These are phyloP conservation scores for Eimeria sp. DNA, from an alignment of 169 alveolate species.

Conservation along the genomic window DNA sequence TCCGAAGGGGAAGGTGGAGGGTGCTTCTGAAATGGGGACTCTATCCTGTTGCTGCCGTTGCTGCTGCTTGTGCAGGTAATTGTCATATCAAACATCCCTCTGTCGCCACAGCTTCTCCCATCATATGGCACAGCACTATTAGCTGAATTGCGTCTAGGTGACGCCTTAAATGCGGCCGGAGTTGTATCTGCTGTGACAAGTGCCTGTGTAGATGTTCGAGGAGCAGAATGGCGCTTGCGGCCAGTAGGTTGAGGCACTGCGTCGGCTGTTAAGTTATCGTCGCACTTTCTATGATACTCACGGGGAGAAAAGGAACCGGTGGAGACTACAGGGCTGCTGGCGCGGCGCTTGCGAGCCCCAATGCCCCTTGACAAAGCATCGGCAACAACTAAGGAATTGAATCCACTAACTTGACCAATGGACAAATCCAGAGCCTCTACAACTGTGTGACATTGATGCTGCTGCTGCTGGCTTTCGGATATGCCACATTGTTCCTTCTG, in stretches of 20 bases:
- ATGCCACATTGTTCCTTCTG: background rate
- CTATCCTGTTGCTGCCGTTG: slow-evolving; percentile 56
- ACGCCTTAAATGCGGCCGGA: background rate
- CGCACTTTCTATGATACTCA: background rate
- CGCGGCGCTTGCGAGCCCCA: slow-evolving; percentile 70
- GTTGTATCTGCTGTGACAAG: background rate
- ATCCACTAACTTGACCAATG: background rate
- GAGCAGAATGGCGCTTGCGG: slow-evolving; percentile 60
- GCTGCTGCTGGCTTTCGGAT: slow-evolving; percentile 18
- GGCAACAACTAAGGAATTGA: background rate
- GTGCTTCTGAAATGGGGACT: slow-evolving; percentile 70
- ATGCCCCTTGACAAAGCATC: slow-evolving; percentile 20
- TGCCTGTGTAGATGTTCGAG: slow-evolving; percentile 2
- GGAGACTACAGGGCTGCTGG: slow-evolving; percentile 52
- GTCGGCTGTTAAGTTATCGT: background rate
- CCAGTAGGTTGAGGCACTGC: background rate
- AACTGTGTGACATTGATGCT: background rate
- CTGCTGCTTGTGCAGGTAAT: slow-evolving; percentile 7
- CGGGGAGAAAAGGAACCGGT: slow-evolving; percentile 4
- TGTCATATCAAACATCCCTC: slow-evolving; percentile 12
- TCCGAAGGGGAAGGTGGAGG: slow-evolving; percentile 77
- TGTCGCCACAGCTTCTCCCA: background rate
- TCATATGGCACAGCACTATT: background rate
- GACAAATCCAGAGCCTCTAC: slow-evolving; percentile 14
- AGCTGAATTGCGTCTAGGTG: slow-evolving; percentile 41